Percentiles rank a stretch among this genome's conserved stretches.
Evolutionary conservation across 805 yeast species (phyloP).

Genomic region (Yueomyces sinensis): DNA sequence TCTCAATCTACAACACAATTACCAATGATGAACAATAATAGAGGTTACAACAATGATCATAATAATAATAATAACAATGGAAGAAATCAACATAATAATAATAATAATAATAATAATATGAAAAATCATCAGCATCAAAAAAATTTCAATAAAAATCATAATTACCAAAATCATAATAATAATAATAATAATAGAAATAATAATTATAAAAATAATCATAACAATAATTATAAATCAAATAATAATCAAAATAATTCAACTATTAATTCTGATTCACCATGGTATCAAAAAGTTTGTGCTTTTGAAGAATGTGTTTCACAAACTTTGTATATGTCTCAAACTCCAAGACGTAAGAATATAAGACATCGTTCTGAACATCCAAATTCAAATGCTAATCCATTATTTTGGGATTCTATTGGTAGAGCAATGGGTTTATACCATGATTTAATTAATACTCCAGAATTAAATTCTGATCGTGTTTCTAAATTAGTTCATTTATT

Average conservation of each 20-base stretch:
- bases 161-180: neutral
- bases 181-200: slow-evolving; percentile 1
- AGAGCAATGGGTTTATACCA: slow-evolving; percentile 35
- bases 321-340: slow-evolving; percentile 6
- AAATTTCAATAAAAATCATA: neutral
- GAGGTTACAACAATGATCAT: too few relatives aligned
- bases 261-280: slow-evolving; percentile 8
- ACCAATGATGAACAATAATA: too few relatives aligned
- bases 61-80: too few relatives aligned
- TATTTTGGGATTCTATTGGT: slow-evolving; percentile 37
- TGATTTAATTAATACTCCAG: slow-evolving; percentile 30
- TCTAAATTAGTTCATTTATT: slow-evolving; percentile 33
- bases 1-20: too few relatives aligned
- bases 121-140: neutral
- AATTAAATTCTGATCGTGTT: slow-evolving; percentile 29
- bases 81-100: neutral
- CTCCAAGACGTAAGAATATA: slow-evolving; percentile 17
- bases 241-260: slow-evolving; percentile 8
- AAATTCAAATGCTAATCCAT: slow-evolving; percentile 21
- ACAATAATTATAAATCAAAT: slow-evolving; percentile 3
- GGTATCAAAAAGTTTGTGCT: slow-evolving; percentile 6
- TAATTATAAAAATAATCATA: slow-evolving; percentile 5
- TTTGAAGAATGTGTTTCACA: slow-evolving; percentile 10
- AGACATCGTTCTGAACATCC: slow-evolving; percentile 18
- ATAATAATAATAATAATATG: neutral